A percentile compares a stretch with the other conserved stretches of the same genome.
Conservation (phyloP, 345 rosid genomes). For the Heritiera fomes region DNA sequence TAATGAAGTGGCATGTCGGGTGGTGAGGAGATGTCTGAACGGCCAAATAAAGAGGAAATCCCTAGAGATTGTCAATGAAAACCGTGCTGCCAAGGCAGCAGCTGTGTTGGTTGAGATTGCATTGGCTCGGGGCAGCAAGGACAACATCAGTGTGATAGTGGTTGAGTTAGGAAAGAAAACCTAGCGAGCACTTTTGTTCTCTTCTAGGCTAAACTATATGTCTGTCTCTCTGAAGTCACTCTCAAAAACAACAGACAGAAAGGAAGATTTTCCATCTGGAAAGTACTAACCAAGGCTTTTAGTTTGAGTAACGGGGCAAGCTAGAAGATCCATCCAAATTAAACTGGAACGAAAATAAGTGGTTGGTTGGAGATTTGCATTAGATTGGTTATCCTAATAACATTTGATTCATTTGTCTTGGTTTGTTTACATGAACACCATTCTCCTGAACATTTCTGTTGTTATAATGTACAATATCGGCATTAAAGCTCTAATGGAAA, state of each 20-base stretch:
- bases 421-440: not conserved
- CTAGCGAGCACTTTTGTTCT: not conserved
- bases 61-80: slow-evolving; percentile 11
- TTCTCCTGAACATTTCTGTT: not conserved
- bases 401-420: not conserved
- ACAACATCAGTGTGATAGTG: slow-evolving; percentile 57
- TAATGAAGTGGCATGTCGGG: slow-evolving; percentile 60
- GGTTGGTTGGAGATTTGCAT: too few species aligned
- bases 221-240: not conserved
- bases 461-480: not conserved
- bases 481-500: not conserved
- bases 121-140: slow-evolving; percentile 55
- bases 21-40: slow-evolving; percentile 55
- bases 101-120: slow-evolving; percentile 52
- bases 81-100: slow-evolving; percentile 49
- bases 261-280: not conserved
- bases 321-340: not conserved
- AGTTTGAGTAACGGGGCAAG: too few species aligned
- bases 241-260: too few species aligned
- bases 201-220: not conserved
- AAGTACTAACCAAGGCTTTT: not conserved
- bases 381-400: not conserved
- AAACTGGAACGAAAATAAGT: too few species aligned
- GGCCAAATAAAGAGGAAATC: slow-evolving; percentile 37
- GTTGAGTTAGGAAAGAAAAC: slow-evolving; percentile 46